phyloP scores from a whole-genome alignment of 352 stramenopile species.

The Phytophthora litchii region DNA sequence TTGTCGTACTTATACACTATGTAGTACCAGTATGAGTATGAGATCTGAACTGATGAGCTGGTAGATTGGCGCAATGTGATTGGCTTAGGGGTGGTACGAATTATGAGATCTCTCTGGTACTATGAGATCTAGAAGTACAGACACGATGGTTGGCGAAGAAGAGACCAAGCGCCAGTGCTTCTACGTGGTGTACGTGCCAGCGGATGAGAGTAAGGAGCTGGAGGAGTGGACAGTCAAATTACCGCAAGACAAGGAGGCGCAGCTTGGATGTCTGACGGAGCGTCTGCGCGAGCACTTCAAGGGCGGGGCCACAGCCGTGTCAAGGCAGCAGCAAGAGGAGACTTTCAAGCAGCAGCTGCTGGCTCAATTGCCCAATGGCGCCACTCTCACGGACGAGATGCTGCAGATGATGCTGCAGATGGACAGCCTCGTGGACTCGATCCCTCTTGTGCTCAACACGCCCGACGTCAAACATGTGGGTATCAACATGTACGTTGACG shows the following conservation, averaged over 20 bases:
- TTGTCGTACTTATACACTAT: no score
- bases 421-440: conserved; percentile 88
- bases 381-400: conserved; percentile 73
- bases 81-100: no score
- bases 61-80: no score
- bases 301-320: conserved; percentile 36
- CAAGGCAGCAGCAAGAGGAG: conserved; percentile 60
- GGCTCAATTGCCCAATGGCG: conserved; percentile 68
- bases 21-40: no score
- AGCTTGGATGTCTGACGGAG: conserved; percentile 85
- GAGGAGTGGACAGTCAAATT: conserved; percentile 78
- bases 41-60: no score
- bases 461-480: conserved; percentile 69
- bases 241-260: conserved; percentile 75
- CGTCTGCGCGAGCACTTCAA: conserved; percentile 83
- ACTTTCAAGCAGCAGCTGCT: conserved; percentile 86
- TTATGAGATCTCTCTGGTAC: no score
- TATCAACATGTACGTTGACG: conserved; percentile 91
- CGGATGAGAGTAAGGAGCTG: conserved; percentile 55
- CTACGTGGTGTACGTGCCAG: conserved; percentile 73
- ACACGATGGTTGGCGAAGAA: conserved; percentile 66
- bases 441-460: conserved; percentile 87
- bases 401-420: conserved; percentile 90
- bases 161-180: conserved; percentile 62
- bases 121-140: no score